Percentiles rank a stretch among this genome's conserved stretches.
These are phyloP conservation scores for Arachnomyces sp. DNA, from an alignment of 2,329 filamentous ascomycete genomes.

Conservation along the genomic window DNA sequence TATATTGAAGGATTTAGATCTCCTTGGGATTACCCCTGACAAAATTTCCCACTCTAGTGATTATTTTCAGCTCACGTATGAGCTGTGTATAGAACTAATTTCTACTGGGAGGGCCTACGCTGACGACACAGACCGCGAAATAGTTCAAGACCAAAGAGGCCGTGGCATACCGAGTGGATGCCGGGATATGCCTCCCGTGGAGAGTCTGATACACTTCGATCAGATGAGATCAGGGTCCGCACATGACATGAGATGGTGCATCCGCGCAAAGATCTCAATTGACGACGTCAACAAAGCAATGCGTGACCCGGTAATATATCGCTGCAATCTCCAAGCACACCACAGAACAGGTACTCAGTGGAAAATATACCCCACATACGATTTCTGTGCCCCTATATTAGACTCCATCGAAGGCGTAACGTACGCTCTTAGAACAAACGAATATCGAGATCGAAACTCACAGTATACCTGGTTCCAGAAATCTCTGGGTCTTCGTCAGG, in stretches of 20 bases:
- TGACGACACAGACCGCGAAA: slow-evolving; percentile 75
- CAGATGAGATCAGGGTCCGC: slow-evolving; percentile 75
- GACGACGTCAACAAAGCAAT: slow-evolving; percentile 83
- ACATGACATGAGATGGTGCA: slow-evolving; percentile 67
- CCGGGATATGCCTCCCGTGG: slow-evolving; percentile 63
- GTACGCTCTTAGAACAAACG: slow-evolving; percentile 49
- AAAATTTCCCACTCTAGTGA: slow-evolving; percentile 75
- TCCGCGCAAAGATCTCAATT: slow-evolving; percentile 75
- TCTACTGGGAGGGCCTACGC: slow-evolving; percentile 73
- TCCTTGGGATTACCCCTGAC: slow-evolving; percentile 79
- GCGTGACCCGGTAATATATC: slow-evolving; percentile 87
- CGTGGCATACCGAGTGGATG: slow-evolving; percentile 67
- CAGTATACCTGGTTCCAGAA: slow-evolving; percentile 31
- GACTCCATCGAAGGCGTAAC: slow-evolving; percentile 49
- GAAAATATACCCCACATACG: slow-evolving; percentile 53
- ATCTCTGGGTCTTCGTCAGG: slow-evolving; percentile 21
- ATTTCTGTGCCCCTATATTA: slow-evolving; percentile 50
- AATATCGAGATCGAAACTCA: slow-evolving; percentile 34
- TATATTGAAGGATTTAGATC: slow-evolving; percentile 73
- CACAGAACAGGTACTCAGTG: slow-evolving; percentile 47
- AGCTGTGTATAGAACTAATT: slow-evolving; percentile 69
- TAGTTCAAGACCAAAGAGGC: slow-evolving; percentile 70
- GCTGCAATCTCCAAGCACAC: slow-evolving; percentile 61
- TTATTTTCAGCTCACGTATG: slow-evolving; percentile 79
- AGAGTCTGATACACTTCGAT: slow-evolving; percentile 67